phyloP scores from a whole-genome alignment of 257 asterid species.

The Solanum corneliomulleri region DNA sequence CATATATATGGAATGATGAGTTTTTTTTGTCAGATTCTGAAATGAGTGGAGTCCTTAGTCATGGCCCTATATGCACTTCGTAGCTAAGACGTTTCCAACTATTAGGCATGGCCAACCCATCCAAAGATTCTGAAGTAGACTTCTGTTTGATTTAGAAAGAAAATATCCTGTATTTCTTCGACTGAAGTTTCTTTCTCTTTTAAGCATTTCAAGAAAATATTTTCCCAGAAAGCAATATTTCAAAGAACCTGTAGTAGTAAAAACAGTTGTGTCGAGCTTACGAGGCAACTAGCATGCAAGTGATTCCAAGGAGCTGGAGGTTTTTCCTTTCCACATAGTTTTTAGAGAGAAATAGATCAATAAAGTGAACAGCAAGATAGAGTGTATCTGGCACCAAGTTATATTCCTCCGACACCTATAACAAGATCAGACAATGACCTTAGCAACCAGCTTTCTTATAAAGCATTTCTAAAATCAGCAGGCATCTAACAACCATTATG shows the following conservation, averaged over 20 bases:
- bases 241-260: neutral
- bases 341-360: slow-evolving; percentile 64
- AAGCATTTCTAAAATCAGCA: neutral
- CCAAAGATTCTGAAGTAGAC: neutral
- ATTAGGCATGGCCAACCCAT: neutral
- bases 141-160: neutral
- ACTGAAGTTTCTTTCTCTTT: neutral
- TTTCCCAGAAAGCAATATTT: neutral
- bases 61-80: neutral
- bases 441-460: neutral
- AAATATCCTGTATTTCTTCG: neutral
- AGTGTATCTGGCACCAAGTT: slow-evolving; percentile 69
- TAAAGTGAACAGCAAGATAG: slow-evolving; percentile 64
- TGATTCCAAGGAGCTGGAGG: slow-evolving; percentile 80
- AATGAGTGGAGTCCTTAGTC: neutral
- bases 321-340: slow-evolving; percentile 53
- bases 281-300: slow-evolving; percentile 93
- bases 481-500: neutral
- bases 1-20: neutral
- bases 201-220: neutral
- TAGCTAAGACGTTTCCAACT: neutral
- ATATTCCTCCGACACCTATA: slow-evolving; percentile 78
- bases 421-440: neutral
- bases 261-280: slow-evolving; percentile 24
- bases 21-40: neutral